These are phyloP conservation scores for Chrysanthemum makinoi DNA, from an alignment of 129 eudicot species.

Conservation along the genomic window DNA sequence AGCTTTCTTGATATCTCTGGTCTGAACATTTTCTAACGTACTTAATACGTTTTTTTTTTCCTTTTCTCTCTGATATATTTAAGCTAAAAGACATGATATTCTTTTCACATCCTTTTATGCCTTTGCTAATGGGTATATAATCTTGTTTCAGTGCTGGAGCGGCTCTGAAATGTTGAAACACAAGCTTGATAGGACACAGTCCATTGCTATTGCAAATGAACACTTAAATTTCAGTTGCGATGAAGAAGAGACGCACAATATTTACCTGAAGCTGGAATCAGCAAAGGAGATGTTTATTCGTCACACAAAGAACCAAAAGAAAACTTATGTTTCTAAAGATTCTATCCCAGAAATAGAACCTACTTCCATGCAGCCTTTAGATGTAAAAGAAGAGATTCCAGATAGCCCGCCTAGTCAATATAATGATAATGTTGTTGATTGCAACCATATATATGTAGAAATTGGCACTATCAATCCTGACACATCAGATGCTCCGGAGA, in stretches of 20 bases:
- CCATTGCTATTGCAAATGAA: conserved; percentile 54
- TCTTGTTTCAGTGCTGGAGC: conserved; percentile 78
- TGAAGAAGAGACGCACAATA: conserved; percentile 48
- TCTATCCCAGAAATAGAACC: not conserved
- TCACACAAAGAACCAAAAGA: conserved; percentile 23
- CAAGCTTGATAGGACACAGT: conserved; percentile 62
- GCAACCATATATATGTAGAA: conserved; percentile 21
- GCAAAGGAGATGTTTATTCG: conserved; percentile 51
- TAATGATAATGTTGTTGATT: conserved; percentile 15
- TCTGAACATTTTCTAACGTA: conserved; percentile 32
- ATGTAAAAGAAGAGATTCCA: conserved; percentile 24
- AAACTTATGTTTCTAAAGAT: conserved; percentile 23
- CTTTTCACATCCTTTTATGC: not conserved
- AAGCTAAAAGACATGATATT: not conserved
- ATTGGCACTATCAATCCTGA: conserved; percentile 15
- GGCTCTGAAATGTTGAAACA: conserved; percentile 55
- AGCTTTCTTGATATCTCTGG: conserved; percentile 91
- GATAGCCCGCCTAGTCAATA: conserved; percentile 10
- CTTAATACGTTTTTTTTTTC: not conserved
- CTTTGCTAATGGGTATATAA: conserved; percentile 19
- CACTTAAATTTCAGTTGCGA: conserved; percentile 53
- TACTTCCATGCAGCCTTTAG: conserved; percentile 7
- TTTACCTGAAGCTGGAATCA: conserved; percentile 48
- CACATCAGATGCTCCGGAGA: conserved; percentile 27
- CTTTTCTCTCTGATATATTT: not conserved